These are phyloP conservation scores for Selenicereus undatus DNA, from an alignment of 148 eudicot genomes.

Conservation along the genomic window DNA sequence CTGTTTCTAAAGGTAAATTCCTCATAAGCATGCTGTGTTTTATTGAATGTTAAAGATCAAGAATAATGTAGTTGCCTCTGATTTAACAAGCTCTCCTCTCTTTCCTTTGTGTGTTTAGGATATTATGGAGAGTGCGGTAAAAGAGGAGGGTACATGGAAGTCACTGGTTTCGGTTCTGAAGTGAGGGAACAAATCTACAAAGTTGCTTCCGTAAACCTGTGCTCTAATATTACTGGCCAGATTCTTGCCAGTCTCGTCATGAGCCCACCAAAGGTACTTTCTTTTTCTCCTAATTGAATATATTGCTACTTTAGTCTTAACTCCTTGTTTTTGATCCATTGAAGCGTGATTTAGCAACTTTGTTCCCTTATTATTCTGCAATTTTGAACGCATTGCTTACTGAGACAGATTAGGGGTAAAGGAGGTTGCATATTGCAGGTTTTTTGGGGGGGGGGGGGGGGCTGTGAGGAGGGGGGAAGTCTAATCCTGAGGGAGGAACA, in stretches of 20 bases:
- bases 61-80: constrained; percentile 6
- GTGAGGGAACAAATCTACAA: constrained; percentile 90
- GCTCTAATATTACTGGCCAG: constrained; percentile 92
- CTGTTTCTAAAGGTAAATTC: constrained; percentile 85
- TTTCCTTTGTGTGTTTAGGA: constrained; percentile 40
- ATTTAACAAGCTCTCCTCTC: background rate
- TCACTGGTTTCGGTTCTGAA: constrained; percentile 83
- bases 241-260: constrained; percentile 93
- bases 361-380: background rate
- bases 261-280: constrained; percentile 87
- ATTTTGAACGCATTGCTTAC: background rate
- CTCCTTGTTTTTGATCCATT: background rate
- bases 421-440: too few species aligned
- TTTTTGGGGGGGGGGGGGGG: background rate
- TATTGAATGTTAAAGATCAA: background rate
- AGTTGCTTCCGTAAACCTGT: constrained; percentile 83
- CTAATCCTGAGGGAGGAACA: background rate
- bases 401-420: too few species aligned
- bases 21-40: background rate
- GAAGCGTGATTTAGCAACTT: background rate
- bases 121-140: constrained; percentile 98
- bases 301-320: background rate
- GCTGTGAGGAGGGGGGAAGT: background rate
- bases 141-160: constrained; percentile 98
- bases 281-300: background rate